Percentiles rank a stretch among this genome's conserved stretches.
Conservation (phyloP, 805 yeast species). For the Priceomyces haplophilus region DNA sequence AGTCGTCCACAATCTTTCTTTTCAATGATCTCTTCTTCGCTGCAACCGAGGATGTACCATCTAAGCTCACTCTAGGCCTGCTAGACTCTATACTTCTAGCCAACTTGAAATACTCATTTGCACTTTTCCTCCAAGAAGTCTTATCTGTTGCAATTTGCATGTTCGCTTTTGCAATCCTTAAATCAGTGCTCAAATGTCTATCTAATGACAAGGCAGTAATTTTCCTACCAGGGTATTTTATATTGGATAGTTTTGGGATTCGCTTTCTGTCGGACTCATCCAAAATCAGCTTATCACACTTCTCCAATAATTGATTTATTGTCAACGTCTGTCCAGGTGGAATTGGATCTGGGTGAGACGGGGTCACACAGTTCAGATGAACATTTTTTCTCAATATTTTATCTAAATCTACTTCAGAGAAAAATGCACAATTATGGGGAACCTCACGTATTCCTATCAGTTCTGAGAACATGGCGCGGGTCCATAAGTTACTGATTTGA, state of each 20-base stretch:
- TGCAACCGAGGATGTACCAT: background rate
- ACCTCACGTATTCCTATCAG: constrained; percentile 84
- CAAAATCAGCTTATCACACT: constrained; percentile 19
- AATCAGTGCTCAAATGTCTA: constrained; percentile 15
- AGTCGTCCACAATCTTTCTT: background rate
- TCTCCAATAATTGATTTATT: constrained; percentile 51
- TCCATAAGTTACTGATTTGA: constrained; percentile 92
- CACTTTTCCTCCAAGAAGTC: constrained; percentile 23
- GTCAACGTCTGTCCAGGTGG: constrained; percentile 77
- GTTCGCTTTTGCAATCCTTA: constrained; percentile 21
- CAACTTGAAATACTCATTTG: constrained; percentile 14
- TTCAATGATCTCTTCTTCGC: background rate
- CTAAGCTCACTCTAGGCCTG: background rate
- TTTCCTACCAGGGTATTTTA: constrained; percentile 17
- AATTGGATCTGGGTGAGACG: constrained; percentile 70
- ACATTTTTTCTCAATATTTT: constrained; percentile 88
- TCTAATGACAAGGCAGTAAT: constrained; percentile 29
- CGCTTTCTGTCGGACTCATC: constrained; percentile 4
- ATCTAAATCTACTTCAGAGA: constrained; percentile 91
- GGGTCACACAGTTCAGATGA: constrained; percentile 86
- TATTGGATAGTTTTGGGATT: constrained; percentile 5
- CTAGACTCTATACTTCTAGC: background rate
- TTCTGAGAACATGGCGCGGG: constrained; percentile 91
- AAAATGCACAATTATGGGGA: constrained; percentile 95
- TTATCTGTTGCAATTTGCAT: constrained; percentile 27